Evolutionary conservation across 805 yeast genomes (phyloP), one percentile per base, ranked within the genome.

Genomic region (Saccharomycopsis sp.): DNA sequence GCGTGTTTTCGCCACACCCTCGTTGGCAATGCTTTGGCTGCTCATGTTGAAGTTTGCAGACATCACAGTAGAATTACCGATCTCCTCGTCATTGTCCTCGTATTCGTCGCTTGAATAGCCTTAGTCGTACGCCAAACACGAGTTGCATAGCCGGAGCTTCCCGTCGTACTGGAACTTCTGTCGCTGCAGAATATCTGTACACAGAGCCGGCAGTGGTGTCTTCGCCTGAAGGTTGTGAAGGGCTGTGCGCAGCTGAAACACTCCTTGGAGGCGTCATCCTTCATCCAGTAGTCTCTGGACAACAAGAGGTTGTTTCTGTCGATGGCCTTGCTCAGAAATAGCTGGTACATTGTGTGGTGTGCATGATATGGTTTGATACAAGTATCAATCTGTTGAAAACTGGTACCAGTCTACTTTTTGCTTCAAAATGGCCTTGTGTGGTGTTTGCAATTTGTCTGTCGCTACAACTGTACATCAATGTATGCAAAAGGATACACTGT

Each of bases 131-230:
- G 82, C 75, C 52, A 77, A 78, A 68, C 97, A 91, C 1, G 86
- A 83, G 56, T 79, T 77, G 66, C 97, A 91, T 1, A 87, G 89
- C 58, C 96, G 73, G 78, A 87, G 79, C 66, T 79, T 84, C 18
- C 91, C 95, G 24, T 75, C 75, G 63, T 79, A 75, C 47, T 83
- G 79, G 75, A 89, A 77, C 68, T 76, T 76, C 54, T 81, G 79
- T 79, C 77, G 50, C 87, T 79, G 70, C 99, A 92, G 67, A 91
- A 92, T 53, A 92, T 91, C 69, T 91, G 97, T 1, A 98, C 99
- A 71, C 99, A 92, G 40, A 92, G 84, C 56, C 99, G 75, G 67
- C 99, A 92, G 70, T 92, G 99, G 68, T 92, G 99, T 63, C 89
- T 87, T 64, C 99, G 76, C 68, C 97, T 75, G 71, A 91, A 91